phyloP scores from a whole-genome alignment of 2,329 filamentous ascomycete genomes.

The Rutstroemia sp. region DNA sequence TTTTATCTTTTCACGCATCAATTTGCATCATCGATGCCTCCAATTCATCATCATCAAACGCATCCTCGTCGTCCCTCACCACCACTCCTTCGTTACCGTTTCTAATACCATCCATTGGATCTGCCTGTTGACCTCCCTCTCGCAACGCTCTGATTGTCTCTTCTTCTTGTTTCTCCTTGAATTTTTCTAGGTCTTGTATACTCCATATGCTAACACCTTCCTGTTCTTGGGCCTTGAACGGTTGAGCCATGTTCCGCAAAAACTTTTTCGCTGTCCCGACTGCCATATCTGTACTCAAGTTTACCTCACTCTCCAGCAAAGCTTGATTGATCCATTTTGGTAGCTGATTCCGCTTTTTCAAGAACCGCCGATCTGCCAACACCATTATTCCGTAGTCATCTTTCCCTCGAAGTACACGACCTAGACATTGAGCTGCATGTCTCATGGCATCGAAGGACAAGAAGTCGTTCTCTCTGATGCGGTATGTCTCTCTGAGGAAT shows the following conservation, averaged over 20 bases:
- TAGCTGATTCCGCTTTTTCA: conserved; percentile 82
- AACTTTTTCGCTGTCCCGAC: conserved; percentile 85
- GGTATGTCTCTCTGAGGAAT: conserved; percentile 94
- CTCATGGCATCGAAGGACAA: conserved; percentile 98
- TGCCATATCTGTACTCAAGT: conserved; percentile 92
- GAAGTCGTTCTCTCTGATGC: conserved; percentile 95
- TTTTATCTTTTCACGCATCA: conserved; percentile 13
- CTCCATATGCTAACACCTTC: conserved; percentile 94
- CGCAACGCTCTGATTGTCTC: conserved; percentile 58
- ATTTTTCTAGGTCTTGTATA: conserved; percentile 64
- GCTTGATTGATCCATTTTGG: conserved; percentile 96
- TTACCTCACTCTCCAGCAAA: conserved; percentile 75
- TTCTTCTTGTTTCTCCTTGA: conserved; percentile 69
- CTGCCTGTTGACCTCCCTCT: conserved; percentile 27
- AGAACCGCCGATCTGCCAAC: conserved; percentile 84
- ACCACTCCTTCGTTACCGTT: conserved; percentile 17
- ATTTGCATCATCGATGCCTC: conserved; percentile 45
- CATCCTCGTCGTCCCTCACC: conserved; percentile 24
- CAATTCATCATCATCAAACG: conserved; percentile 31
- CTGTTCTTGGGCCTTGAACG: conserved; percentile 74
- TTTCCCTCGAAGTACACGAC: conserved; percentile 89
- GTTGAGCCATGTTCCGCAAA: conserved; percentile 83
- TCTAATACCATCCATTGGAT: conserved; percentile 12
- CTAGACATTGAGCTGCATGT: conserved; percentile 94
- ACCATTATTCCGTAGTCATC: conserved; percentile 99